Evolutionary conservation across 2,329 filamentous ascomycete species (phyloP).

Genomic region (Amauroascus verrucosus): DNA sequence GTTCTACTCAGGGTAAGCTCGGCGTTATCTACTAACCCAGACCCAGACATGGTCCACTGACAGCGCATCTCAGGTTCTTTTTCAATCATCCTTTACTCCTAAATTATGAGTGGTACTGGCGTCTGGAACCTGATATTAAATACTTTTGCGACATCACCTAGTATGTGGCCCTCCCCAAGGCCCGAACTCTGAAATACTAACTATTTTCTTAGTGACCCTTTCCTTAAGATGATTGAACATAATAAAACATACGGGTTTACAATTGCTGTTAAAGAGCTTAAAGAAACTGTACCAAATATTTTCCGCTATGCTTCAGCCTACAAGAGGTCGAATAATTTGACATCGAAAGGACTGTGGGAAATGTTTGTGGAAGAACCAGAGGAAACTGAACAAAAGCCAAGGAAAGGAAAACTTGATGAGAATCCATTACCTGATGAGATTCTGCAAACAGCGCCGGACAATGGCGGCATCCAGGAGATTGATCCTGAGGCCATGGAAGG

Average conservation of each 20-base stretch:
- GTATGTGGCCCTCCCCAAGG: slow-evolving; percentile 41
- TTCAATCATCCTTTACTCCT: slow-evolving; percentile 90
- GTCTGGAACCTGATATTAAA: slow-evolving; percentile 96
- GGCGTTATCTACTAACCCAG: not conserved
- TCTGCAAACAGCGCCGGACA: slow-evolving; percentile 61
- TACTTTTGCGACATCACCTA: slow-evolving; percentile 99
- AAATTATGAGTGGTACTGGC: slow-evolving; percentile 99
- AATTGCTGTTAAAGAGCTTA: slow-evolving; percentile 94
- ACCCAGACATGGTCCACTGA: slow-evolving; percentile 17
- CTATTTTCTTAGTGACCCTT: slow-evolving; percentile 60
- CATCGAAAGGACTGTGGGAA: slow-evolving; percentile 89
- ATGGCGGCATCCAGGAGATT: slow-evolving; percentile 63
- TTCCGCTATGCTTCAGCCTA: slow-evolving; percentile 98
- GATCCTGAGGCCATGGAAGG: slow-evolving; percentile 93
- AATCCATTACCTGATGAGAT: slow-evolving; percentile 71
- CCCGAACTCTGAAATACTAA: slow-evolving; percentile 26
- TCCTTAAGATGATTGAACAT: slow-evolving; percentile 80
- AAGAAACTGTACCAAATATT: slow-evolving; percentile 96
- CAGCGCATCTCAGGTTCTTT: slow-evolving; percentile 57
- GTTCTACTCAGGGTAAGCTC: slow-evolving; percentile 85
- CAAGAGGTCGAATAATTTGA: slow-evolving; percentile 82
- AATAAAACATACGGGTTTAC: slow-evolving; percentile 99
- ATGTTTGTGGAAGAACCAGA: slow-evolving; percentile 71
- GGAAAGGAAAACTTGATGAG: slow-evolving; percentile 43
- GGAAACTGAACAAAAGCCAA: slow-evolving; percentile 30